phyloP scores from a whole-genome alignment of 1,284 basidiomycete species.

The Tremellales sp. region DNA sequence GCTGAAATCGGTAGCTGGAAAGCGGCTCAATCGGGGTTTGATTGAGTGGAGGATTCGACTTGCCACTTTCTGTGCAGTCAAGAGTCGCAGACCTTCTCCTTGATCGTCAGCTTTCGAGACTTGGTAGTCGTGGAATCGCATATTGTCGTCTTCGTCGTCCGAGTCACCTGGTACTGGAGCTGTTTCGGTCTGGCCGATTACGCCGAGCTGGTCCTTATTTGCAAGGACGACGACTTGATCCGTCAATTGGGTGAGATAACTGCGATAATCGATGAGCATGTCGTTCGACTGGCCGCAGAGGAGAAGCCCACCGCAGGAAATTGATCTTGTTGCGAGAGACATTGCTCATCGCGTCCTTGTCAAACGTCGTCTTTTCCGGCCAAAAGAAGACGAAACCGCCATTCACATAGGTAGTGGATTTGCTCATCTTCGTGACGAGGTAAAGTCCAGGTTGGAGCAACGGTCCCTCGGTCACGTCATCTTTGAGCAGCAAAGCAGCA shows the following conservation, averaged over 20 bases:
- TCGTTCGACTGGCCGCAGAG: too few relatives aligned
- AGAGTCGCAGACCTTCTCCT: too few relatives aligned
- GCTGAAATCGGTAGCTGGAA: too few relatives aligned
- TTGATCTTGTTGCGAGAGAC: slow-evolving; percentile 57
- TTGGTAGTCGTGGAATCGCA: too few relatives aligned
- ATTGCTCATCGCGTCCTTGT: slow-evolving; percentile 52
- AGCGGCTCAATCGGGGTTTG: too few relatives aligned
- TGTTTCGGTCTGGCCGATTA: too few relatives aligned
- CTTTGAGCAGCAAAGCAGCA: slow-evolving; percentile 18
- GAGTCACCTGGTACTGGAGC: too few relatives aligned
- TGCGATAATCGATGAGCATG: not conserved
- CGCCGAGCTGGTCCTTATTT: slow-evolving; percentile 32
- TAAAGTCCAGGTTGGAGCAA: slow-evolving; percentile 57
- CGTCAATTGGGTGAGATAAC: slow-evolving; percentile 14
- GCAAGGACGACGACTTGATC: slow-evolving; percentile 15
- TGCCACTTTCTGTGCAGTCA: too few relatives aligned
- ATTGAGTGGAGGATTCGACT: too few relatives aligned
- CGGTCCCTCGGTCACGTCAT: slow-evolving; percentile 30
- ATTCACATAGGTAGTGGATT: not conserved
- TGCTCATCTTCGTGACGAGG: slow-evolving; percentile 31
- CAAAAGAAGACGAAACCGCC: slow-evolving; percentile 53
- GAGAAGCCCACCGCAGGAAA: slow-evolving; percentile 56
- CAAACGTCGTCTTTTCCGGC: slow-evolving; percentile 62
- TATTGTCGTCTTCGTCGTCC: too few relatives aligned
- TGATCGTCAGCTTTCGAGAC: too few relatives aligned